These are phyloP conservation scores for Penicillium paneum DNA, from an alignment of 2,329 filamentous ascomycete genomes.

Conservation along the genomic window DNA sequence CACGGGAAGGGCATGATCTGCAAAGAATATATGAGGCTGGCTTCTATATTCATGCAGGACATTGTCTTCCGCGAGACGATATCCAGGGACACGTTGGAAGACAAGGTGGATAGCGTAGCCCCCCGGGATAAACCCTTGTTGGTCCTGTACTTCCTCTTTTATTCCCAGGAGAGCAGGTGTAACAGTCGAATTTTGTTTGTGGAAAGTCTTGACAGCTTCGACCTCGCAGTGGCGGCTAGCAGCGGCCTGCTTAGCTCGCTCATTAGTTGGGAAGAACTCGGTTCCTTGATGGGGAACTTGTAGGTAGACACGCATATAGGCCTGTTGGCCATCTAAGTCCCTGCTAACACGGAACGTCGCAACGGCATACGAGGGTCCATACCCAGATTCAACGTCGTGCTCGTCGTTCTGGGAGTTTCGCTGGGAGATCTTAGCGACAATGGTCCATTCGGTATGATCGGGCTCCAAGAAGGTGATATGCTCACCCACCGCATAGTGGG, in stretches of 20 bases:
- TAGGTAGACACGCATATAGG: neutral
- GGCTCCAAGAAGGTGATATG: neutral
- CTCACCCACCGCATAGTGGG: neutral
- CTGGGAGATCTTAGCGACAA: neutral
- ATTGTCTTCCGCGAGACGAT: neutral
- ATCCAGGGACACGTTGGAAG: neutral
- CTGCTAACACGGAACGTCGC: neutral
- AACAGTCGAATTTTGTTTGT: neutral
- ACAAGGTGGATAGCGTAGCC: neutral
- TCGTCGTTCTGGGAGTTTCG: neutral
- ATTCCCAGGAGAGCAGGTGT: neutral
- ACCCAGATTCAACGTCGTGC: neutral
- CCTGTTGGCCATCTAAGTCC: neutral
- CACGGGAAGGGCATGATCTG: neutral
- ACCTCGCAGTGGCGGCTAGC: neutral
- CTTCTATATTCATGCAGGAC: neutral
- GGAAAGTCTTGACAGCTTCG: neutral
- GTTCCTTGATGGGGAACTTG: neutral
- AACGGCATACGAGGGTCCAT: neutral
- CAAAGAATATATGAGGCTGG: neutral
- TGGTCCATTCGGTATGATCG: neutral
- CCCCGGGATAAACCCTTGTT: neutral
- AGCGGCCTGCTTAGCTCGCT: neutral
- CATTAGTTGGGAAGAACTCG: neutral
- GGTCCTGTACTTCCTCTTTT: neutral